Base-by-base conservation (phyloP, 2,329 filamentous ascomycete genomes). In the Graphilbum fragrans region DNA sequence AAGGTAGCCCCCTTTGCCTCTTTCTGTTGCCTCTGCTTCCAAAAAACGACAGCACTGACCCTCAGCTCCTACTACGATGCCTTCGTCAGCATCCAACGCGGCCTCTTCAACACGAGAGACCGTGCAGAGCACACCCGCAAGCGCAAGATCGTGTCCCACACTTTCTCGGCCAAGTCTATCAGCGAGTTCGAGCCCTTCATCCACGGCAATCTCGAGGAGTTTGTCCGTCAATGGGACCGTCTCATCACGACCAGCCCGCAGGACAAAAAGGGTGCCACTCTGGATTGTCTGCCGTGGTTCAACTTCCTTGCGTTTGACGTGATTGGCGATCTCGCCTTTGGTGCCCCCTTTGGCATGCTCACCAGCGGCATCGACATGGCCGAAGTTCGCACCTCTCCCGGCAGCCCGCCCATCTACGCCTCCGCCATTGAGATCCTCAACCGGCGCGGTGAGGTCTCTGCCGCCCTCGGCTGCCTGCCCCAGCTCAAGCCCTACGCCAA, bases 151-250 rank as follows among this genome's bases (percentile, higher is more conserved):
- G 76, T 94, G 37, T 79, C 84, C 2, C 86, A 94, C 59, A 92
- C 85, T 25, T 94, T 94, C 63, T 84, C 80, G 14, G 71, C 80
- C 46, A 93, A 90, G 63, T 84, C 77, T 10, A 72, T 94, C 41
- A 70, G 72, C 45, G 79, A 94, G 57, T 93, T 94, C 55, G 87
- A 94, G 64, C 83, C 86, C 39, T 94, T 90, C 60, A 90, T 94
- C 50, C 80, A 85, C 55, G 65, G 70, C 49, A 94, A 93, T 58
- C 70, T 94, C 4, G 76, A 82, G 44, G 63, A 78, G 14, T 83
- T 94, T 44, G 76, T 83, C 20, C 65, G 66, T 45, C 77, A 86
- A 57, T 86, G 86, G 72, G 82, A 86, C 54, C 66, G 65, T 17
- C 63, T 90, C 8, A 67, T 65, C 21, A 54, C 57, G 59, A 64